phyloP scores from a whole-genome alignment of 2,329 filamentous ascomycete genomes.

The Ophiostoma sp. region DNA sequence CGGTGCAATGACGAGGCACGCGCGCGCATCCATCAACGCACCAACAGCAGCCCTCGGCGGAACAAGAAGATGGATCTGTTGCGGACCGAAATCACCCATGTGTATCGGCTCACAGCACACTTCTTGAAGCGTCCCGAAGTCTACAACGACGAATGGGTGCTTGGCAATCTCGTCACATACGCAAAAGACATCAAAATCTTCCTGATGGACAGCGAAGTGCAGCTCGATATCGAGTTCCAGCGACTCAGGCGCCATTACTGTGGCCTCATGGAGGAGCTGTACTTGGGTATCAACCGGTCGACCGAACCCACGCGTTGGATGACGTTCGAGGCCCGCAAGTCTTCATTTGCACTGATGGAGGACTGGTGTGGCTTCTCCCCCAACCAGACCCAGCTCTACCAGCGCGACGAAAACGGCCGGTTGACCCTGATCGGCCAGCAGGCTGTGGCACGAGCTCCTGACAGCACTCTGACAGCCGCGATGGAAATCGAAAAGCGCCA shows the following conservation, averaged over 20 bases:
- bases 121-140: slow-evolving; percentile 75
- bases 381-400: slow-evolving; percentile 75
- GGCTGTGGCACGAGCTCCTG: slow-evolving; percentile 52
- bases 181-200: slow-evolving; percentile 91
- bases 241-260: slow-evolving; percentile 90
- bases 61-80: slow-evolving; percentile 81
- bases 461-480: slow-evolving; percentile 70
- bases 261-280: slow-evolving; percentile 85
- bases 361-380: slow-evolving; percentile 98
- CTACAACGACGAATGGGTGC: slow-evolving; percentile 81
- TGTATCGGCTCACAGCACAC: slow-evolving; percentile 89
- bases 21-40: slow-evolving; percentile 77
- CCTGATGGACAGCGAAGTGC: slow-evolving; percentile 88
- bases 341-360: slow-evolving; percentile 93
- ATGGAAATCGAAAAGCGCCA: slow-evolving; percentile 98
- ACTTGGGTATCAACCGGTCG: slow-evolving; percentile 81
- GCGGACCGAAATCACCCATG: slow-evolving; percentile 89
- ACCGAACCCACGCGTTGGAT: slow-evolving; percentile 88
- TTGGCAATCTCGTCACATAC: slow-evolving; percentile 82
- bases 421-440: slow-evolving; percentile 65
- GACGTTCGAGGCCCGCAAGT: slow-evolving; percentile 93
- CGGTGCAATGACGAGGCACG: slow-evolving; percentile 86
- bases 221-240: slow-evolving; percentile 91
- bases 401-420: slow-evolving; percentile 80
- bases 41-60: slow-evolving; percentile 72